Percentiles rank a stretch among this genome's conserved stretches.
Conservation (phyloP, 2,329 filamentous ascomycete genomes). For the Nemania diffusa region DNA sequence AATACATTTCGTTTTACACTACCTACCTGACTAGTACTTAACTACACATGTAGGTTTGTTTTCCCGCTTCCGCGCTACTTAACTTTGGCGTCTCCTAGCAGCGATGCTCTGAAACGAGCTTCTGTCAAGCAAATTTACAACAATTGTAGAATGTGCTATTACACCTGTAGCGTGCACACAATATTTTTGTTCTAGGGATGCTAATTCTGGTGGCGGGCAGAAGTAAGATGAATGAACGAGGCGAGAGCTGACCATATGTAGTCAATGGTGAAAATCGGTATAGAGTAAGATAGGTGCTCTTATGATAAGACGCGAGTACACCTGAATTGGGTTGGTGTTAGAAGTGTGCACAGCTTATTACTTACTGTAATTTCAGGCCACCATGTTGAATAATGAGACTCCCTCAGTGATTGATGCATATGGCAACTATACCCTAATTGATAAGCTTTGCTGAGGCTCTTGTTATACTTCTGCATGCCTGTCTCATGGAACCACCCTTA, state of each 20-base stretch:
- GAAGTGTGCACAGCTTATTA: no score
- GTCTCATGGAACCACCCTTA: background rate
- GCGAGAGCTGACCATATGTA: no score
- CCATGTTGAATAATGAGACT: no score
- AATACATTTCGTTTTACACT: background rate
- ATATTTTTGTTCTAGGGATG: background rate
- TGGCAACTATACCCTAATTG: background rate
- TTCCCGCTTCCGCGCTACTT: constrained; percentile 9
- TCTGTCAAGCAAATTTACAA: background rate
- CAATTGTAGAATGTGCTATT: background rate
- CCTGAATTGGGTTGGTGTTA: no score
- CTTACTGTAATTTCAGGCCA: no score
- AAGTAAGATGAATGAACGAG: background rate
- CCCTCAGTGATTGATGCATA: no score
- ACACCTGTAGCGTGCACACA: background rate
- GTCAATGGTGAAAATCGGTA: no score
- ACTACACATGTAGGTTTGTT: background rate
- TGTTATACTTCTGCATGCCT: background rate
- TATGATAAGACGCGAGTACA: background rate
- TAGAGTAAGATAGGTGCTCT: no score
- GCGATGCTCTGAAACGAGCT: background rate
- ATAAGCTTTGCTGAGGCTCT: background rate
- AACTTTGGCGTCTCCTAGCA: background rate
- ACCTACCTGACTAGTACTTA: no score
- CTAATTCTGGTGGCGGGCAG: background rate